These are phyloP conservation scores for Panus rudis DNA, from an alignment of 768 basidiomycete species.

Conservation along the genomic window DNA sequence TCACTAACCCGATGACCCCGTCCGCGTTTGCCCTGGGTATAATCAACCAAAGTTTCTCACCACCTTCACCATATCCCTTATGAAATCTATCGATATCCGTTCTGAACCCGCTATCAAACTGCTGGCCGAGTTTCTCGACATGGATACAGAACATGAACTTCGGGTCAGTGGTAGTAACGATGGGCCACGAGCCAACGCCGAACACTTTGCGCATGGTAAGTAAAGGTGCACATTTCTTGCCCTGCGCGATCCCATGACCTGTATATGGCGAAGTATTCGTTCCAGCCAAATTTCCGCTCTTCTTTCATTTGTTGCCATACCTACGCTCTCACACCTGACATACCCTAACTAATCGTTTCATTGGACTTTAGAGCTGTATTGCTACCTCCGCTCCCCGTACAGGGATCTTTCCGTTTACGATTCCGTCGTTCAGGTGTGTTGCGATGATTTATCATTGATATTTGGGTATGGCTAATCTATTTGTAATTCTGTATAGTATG, in stretches of 20 bases:
- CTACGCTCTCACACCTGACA: background rate
- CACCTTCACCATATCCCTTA: constrained; percentile 80
- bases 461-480: background rate
- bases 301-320: background rate
- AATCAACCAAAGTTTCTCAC: constrained; percentile 68
- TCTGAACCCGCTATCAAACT: constrained; percentile 81
- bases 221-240: constrained; percentile 4
- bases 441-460: background rate
- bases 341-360: background rate
- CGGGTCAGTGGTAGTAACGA: constrained; percentile 36
- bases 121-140: constrained; percentile 84
- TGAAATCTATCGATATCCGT: constrained; percentile 90
- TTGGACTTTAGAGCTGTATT: constrained; percentile 67
- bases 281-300: constrained; percentile 1
- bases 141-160: constrained; percentile 32
- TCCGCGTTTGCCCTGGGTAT: background rate
- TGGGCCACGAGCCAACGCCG: constrained; percentile 63
- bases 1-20: background rate
- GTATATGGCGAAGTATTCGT: background rate
- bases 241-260: background rate
- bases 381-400: constrained; percentile 83
- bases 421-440: constrained; percentile 63
- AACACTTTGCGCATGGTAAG: constrained; percentile 91
- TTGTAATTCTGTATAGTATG: constrained; percentile 42
- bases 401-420: constrained; percentile 82